Evolutionary conservation across 495 filamentous ascomycete species (phyloP).

Genomic region (Neurospora cerealis): DNA sequence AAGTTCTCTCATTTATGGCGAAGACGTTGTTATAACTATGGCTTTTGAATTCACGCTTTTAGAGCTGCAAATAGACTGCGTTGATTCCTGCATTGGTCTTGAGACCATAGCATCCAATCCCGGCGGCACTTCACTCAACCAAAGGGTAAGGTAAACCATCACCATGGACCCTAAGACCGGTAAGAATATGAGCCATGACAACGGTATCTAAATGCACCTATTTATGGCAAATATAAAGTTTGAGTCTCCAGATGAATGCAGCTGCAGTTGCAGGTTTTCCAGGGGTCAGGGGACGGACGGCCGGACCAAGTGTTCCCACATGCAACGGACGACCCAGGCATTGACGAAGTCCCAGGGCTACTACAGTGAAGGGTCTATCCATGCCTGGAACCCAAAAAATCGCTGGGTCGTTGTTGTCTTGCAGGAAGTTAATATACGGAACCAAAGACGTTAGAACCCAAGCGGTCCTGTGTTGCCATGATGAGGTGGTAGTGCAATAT

Average conservation of each 20-base stretch:
- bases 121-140: neutral
- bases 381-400: neutral
- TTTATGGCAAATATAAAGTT: neutral
- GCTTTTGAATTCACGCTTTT: neutral
- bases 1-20: neutral
- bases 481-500: neutral
- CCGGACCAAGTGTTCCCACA: neutral
- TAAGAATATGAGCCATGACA: neutral
- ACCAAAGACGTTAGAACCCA: neutral
- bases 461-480: neutral
- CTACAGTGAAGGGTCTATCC: neutral
- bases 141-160: neutral
- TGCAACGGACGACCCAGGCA: neutral
- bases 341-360: neutral
- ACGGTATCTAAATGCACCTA: neutral
- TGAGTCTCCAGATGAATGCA: neutral
- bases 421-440: neutral
- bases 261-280: neutral
- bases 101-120: neutral
- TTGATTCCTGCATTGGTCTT: neutral
- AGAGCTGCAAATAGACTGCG: neutral
- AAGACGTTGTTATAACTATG: neutral
- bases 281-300: neutral
- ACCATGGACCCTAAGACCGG: neutral
- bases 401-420: neutral